These are phyloP conservation scores for Uronychia setigera DNA, from an alignment of 73 alveolate genomes.

Conservation along the genomic window DNA sequence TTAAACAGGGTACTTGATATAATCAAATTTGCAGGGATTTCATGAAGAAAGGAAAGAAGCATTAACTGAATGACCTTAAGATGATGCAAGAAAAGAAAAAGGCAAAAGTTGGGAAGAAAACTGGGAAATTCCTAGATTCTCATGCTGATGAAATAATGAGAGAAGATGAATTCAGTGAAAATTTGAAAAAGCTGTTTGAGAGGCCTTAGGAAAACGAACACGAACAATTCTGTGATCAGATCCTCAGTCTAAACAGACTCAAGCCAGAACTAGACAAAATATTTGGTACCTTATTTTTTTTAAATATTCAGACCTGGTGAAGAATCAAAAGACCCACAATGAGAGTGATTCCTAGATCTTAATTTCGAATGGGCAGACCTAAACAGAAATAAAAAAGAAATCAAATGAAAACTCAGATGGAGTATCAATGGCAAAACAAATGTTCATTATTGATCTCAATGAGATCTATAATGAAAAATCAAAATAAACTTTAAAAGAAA, in stretches of 20 bases:
- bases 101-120: too few species aligned
- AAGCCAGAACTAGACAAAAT: background rate
- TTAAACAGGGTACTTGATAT: too few species aligned
- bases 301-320: background rate
- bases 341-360: too few species aligned
- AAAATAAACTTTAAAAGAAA: background rate
- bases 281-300: background rate
- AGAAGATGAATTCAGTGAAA: background rate
- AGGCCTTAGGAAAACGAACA: background rate
- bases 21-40: too few species aligned
- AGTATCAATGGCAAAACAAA: background rate
- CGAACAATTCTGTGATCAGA: background rate
- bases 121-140: background rate
- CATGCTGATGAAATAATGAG: background rate
- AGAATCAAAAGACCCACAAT: too few species aligned
- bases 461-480: background rate
- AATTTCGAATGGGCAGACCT: too few species aligned
- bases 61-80: too few species aligned
- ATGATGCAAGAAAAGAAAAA: too few species aligned
- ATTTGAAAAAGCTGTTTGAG: too few species aligned
- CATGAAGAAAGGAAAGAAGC: too few species aligned
- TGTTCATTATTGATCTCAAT: background rate
- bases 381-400: background rate
- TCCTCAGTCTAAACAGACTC: background rate
- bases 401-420: background rate